Base-by-base conservation (phyloP, 2,329 filamentous ascomycete genomes). In the Diaporthe destruens region DNA sequence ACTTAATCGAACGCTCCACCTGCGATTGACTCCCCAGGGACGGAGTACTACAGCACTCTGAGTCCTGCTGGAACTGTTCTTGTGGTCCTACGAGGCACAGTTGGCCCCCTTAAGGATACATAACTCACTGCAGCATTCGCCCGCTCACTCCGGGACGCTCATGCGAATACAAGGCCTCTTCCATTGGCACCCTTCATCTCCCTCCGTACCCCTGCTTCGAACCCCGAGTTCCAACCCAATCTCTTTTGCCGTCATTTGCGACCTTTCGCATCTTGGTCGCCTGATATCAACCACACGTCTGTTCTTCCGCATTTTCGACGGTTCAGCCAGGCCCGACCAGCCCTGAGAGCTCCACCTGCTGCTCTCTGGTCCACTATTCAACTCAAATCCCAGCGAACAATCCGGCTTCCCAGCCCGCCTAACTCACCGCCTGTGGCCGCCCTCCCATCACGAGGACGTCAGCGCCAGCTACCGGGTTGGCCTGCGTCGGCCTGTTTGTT, bases 71-170 rank as follows among this genome's bases (percentile, higher is more conserved):
- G 44, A 36, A 7, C 25, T 49, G 32, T 42, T 42, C 20, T 32
- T 44, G 39, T 61, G 36, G 16, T 42, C 39, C 14, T 42, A n/a
- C n/a, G n/a, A n/a, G n/a, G n/a, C n/a, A n/a, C 71, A 77, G 78
- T 79, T 78, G 71, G 76, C 79, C 77, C 78, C 78, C 76, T 78
- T 77, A 77, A 77, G 77, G 76, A 75, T 77, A 78, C 78, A 78
- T 78, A 57, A 65, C 68, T 68, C 25, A 36, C 65, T 74, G 54
- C 72, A 74, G 70, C 66, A 23, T 65, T 51, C 56, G 39, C 29
- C 68, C 66, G 61, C 29, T 70, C 59, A 55, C 20, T 39, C 55
- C 56, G 66, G 34, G 56, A 65, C 67, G 36, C 75, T 72, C 75
- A 72, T 71, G 71, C 75, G 57, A 68, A 69, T 56, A 74, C 70